Evolutionary conservation across 495 filamentous ascomycete genomes (phyloP), one percentile per base, ranked within the genome.

Genomic region (Aspergillus kassunensis): DNA sequence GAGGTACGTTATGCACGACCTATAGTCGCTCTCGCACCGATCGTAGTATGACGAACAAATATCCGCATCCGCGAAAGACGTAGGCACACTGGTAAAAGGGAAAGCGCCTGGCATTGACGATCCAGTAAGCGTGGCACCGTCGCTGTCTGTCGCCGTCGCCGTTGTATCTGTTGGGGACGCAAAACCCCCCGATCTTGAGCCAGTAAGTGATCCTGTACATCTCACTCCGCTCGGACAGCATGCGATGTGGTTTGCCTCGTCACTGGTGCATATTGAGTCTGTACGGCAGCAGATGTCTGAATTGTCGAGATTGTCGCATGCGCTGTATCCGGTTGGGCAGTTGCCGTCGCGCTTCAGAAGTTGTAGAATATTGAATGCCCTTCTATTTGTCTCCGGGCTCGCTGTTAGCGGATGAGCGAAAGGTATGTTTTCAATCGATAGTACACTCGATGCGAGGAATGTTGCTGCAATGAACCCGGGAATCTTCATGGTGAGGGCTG

Each of bases 11-110:
- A 84, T 80, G 58, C 87, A 91, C 24, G 72, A 76, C 15, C 71
- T 68, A 58, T 83, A 86, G 59, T 88, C 85, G 29, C 70, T 74
- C 59, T 80, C 73, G 62, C 87, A 91, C 40, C 79, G 72, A 31
- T 74, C 80, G 64, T 84, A 80, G 57, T 87, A 87, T 11, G 81
- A 79, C 1, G 84, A 79, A 68, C 87, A 91, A 9, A 73, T 72
- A n/a, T 72, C 79, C 15, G 77, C 67, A 54, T 87, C 80, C 41
- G 71, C 60, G 54, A 88, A 88, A 35, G 76, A 77, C 1, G 87
- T 89, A 25, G 83, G 81, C 47, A 89, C 74, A 57, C 77, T 78
- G 27, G 85, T 71, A 61, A 88, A 89, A 11, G 83, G 78, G 60
- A 85, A 91, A 2, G 72, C 71, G 21, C 62, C 68, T 2, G 70